Base-by-base conservation (phyloP, 2,329 filamentous ascomycete genomes). In the Alternaria sp. region DNA sequence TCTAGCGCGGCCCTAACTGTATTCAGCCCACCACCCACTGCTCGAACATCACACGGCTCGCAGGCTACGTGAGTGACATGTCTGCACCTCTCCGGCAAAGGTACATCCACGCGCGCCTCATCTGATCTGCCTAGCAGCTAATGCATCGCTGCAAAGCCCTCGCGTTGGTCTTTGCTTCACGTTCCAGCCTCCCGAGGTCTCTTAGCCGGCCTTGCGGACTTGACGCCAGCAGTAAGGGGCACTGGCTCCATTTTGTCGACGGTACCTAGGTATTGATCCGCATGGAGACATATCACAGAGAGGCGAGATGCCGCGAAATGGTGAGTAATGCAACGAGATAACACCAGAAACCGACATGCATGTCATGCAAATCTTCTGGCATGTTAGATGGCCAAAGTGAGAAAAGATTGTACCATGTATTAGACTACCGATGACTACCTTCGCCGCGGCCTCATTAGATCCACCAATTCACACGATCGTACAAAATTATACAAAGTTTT, bases 111-210 rank as follows among this genome's bases (percentile, higher is more conserved):
- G 32, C 15, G 32, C 32, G 32, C 32, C 32, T 36, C 7, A 36
- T 36, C 32, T n/a, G 32, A 36, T 5, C 5, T 36, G 7, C 2
- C 8, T 36, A n/a, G 32, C 32, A 36, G 32, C 8, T 36, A 3
- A 36, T 10, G 8, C 8, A 9, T 36, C 32, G 2, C 1, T 1
- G 8, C 7, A 36, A n/a, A 36, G 7, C 0, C 32, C 15, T 36
- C 32, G 8, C 4, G 1, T 3, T 3, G 1, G 32, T 36, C 1
- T 9, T 36, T n/a, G 0, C 7, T 10, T 36, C 32, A 36, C 32
- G 15, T 36, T 36, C 2, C 8, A 36, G 32, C 32, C 6, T n/a
- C n/a, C n/a, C n/a, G n/a, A n/a, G n/a, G n/a, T n/a, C 13, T 15
- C 32, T 36, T 36, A n/a, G 13, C 32, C 13, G 13, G 32, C 15